Evolutionary conservation across 2,329 filamentous ascomycete genomes (phyloP), one percentile per base, ranked within the genome.

Genomic region (Colletotrichum gigasporum): DNA sequence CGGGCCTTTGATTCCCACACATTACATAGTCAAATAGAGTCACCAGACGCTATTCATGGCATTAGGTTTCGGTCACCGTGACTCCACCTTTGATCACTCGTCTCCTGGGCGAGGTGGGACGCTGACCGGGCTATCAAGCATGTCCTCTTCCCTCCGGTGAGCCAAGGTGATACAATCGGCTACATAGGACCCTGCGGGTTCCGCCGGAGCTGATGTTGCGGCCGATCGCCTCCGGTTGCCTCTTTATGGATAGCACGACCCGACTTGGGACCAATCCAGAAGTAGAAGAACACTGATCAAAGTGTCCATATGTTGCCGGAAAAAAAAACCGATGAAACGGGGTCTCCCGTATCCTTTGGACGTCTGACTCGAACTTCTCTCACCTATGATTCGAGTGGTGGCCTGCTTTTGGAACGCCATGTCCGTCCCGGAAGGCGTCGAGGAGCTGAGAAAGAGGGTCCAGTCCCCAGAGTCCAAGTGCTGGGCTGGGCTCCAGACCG

Each of bases 11-110:
- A 44, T 61, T 51, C 18, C 24, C 16, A 30, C 30, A n/a, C 37
- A 22, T 52, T 52, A 35, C 34, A 55, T 62, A 65, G 57, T 50
- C 18, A 32, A 61, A 65, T 55, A 55, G 62, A 54, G 62, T 62
- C 62, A 65, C 35, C 37, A 22, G 50, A 55, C 41, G 39, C 62
- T 61, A 39, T 65, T 55, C 61, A 51, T 30, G 50, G 42, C 34
- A 48, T 28, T 30, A 24, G 26, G n/a, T 39, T 39, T 12, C 57
- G n/a, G 50, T 37, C 48, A 50, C 12, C 26, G 32, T 30, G 20
- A 30, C 42, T 42, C 28, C 28, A 65, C 35, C 35, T 7, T 22
- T n/a, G 12, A 26, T 35, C 32, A 8, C 18, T 18, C 37, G 57
- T n/a, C 11, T 45, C 22, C 28, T 22, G 45, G 6, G 22, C 9